Base-by-base conservation (phyloP, 2,329 filamentous ascomycete genomes). In the Sporothrix sp. region DNA sequence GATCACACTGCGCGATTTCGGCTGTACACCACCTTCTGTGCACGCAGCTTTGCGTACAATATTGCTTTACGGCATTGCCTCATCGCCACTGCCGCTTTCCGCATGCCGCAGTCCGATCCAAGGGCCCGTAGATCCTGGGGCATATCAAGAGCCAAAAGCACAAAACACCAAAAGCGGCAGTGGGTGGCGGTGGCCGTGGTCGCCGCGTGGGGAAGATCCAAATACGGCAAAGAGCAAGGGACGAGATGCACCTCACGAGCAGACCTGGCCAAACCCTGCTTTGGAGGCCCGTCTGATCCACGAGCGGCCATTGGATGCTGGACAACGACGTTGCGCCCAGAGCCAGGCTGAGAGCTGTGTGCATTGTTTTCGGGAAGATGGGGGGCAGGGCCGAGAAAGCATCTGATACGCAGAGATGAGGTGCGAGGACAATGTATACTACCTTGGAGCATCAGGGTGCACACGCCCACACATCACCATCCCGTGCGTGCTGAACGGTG, bases 401-500 rank as follows among this genome's bases (percentile, higher is more conserved):
- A 48, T 38, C 35, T 48, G 33, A 48, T 48, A 30, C 33, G 35
- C 16, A 38, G 20, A 45, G 43, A 28, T 30, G 16, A 18, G 37
- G 8, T 48, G 45, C n/a, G 27, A 14, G 27, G 7, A 8, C 33
- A 36, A 36, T 36, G 33, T 16, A 36, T 16, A 18, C 14, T 4
- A 7, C 25, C 39, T 8, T 42, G 39, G 21, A n/a, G n/a, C n/a
- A n/a, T n/a, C n/a, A n/a, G n/a, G n/a, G n/a, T n/a, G n/a, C n/a
- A n/a, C n/a, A n/a, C n/a, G n/a, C n/a, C n/a, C n/a, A n/a, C n/a
- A n/a, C n/a, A n/a, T 23, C 23, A 7, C 43, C 44, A 48, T 48
- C 46, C 46, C 46, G 46, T 48, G 36, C 46, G 20, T 48, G 36
- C 36, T 39, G 46, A 21, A 20, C 39, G 25, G 39, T 42, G 42